Percentiles rank a stretch among this genome's conserved stretches.
These are phyloP conservation scores for Carex cristatella DNA, from an alignment of 176 grass and related monocot genomes.

Conservation along the genomic window DNA sequence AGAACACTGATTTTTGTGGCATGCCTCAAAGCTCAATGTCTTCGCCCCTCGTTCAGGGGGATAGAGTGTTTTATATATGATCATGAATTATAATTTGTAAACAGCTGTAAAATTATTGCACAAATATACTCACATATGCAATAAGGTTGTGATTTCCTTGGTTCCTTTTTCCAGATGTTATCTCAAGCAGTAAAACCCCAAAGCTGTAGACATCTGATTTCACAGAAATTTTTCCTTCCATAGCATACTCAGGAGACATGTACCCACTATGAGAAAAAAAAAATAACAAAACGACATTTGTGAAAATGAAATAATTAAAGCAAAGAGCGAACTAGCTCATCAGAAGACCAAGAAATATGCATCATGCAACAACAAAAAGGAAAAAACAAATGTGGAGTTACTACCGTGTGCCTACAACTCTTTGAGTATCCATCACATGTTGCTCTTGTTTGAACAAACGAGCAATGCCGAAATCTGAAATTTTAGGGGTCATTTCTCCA, in stretches of 20 bases:
- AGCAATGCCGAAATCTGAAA: constrained; percentile 58
- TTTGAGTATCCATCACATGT: constrained; percentile 28
- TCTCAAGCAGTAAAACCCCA: constrained; percentile 40
- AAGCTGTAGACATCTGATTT: constrained; percentile 52
- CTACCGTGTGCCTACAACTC: constrained; percentile 47
- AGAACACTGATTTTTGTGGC: background rate
- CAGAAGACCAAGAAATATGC: background rate
- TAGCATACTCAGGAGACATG: constrained; percentile 49
- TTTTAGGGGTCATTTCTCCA: constrained; percentile 49
- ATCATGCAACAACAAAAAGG: background rate
- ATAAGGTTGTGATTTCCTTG: constrained; percentile 26
- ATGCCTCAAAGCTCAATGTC: background rate
- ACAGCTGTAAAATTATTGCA: background rate
- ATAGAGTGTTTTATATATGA: background rate
- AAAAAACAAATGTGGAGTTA: background rate
- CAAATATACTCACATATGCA: constrained; percentile 32
- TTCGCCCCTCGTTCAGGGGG: background rate
- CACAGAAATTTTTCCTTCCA: constrained; percentile 36
- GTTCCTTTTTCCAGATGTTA: constrained; percentile 31
- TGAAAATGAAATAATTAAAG: background rate
- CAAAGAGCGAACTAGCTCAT: background rate
- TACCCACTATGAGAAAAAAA: background rate
- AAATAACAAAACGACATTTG: background rate
- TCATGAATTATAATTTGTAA: background rate
- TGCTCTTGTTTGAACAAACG: constrained; percentile 21